These are phyloP conservation scores for Penicillium antarcticum DNA, from an alignment of 495 filamentous ascomycete genomes.

Conservation along the genomic window DNA sequence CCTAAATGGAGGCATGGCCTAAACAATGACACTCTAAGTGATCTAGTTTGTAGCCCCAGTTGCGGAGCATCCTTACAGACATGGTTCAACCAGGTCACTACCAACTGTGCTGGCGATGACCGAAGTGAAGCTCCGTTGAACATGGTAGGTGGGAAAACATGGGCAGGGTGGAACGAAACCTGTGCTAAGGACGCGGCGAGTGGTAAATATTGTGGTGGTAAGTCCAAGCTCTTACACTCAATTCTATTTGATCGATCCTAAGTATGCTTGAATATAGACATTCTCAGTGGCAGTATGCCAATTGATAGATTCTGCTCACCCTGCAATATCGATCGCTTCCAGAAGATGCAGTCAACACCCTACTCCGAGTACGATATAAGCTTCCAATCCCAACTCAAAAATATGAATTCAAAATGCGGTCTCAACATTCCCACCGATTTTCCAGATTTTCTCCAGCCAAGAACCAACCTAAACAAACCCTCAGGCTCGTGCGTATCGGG, in stretches of 20 bases:
- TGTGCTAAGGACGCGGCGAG: conserved; percentile 13
- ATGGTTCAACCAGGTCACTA: no score
- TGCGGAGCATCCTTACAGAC: no score
- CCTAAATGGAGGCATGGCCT: no score
- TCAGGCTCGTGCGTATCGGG: conserved; percentile 8
- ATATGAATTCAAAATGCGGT: background rate
- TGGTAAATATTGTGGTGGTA: conserved; percentile 3
- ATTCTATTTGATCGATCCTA: background rate
- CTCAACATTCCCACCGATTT: background rate
- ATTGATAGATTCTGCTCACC: no score
- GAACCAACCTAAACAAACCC: no score
- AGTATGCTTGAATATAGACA: background rate
- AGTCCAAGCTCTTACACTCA: background rate
- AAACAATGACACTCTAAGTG: no score
- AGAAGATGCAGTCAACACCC: background rate
- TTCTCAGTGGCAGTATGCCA: background rate
- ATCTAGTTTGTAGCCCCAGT: no score
- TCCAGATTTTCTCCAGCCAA: background rate
- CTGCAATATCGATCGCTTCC: no score
- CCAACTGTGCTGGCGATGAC: no score
- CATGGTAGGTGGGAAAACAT: background rate
- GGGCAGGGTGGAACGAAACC: conserved; percentile 16
- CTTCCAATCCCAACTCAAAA: background rate
- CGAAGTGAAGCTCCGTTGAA: background rate
- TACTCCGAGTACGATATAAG: background rate